Evolutionary conservation across 768 basidiomycete species (phyloP).

Genomic region (Imleria badia): DNA sequence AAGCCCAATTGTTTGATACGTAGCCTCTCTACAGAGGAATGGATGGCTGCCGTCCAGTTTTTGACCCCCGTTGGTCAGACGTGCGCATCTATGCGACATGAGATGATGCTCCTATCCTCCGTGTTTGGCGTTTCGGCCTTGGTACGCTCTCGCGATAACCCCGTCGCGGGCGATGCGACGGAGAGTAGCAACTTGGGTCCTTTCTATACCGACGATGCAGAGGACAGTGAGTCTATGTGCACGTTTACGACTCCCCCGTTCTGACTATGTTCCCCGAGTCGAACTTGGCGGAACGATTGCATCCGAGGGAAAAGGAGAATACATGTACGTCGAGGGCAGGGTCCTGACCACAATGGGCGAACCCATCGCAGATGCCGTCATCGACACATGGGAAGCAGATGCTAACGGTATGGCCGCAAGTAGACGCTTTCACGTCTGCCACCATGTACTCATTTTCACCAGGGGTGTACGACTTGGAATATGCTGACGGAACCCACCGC

Average conservation of each 20-base stretch:
- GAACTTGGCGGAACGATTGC: conserved; percentile 73
- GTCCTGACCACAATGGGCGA: no score
- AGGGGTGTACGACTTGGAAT: conserved; percentile 48
- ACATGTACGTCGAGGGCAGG: conserved; percentile 77
- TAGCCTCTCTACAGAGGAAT: conserved; percentile 78
- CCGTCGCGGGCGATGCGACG: conserved; percentile 59
- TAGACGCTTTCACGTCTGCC: conserved; percentile 22
- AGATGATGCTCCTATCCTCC: conserved; percentile 85
- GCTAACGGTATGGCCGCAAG: conserved; percentile 43
- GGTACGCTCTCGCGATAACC: conserved; percentile 73
- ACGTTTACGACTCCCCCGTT: neutral
- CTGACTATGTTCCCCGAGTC: conserved; percentile 41
- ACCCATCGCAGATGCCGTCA: conserved; percentile 60
- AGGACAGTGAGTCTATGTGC: conserved; percentile 52
- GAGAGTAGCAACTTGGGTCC: conserved; percentile 80
- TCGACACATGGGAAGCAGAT: conserved; percentile 88
- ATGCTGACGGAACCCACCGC: conserved; percentile 51
- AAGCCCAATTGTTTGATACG: neutral
- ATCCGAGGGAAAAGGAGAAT: conserved; percentile 84
- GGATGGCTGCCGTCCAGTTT: conserved; percentile 82
- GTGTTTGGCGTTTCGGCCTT: conserved; percentile 75
- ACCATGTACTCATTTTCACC: neutral
- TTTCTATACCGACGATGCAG: conserved; percentile 77
- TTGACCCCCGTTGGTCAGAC: conserved; percentile 73
- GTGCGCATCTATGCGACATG: conserved; percentile 68